These are phyloP conservation scores for Saprolegnia parasitica DNA, from an alignment of 352 stramenopile genomes.

Conservation along the genomic window DNA sequence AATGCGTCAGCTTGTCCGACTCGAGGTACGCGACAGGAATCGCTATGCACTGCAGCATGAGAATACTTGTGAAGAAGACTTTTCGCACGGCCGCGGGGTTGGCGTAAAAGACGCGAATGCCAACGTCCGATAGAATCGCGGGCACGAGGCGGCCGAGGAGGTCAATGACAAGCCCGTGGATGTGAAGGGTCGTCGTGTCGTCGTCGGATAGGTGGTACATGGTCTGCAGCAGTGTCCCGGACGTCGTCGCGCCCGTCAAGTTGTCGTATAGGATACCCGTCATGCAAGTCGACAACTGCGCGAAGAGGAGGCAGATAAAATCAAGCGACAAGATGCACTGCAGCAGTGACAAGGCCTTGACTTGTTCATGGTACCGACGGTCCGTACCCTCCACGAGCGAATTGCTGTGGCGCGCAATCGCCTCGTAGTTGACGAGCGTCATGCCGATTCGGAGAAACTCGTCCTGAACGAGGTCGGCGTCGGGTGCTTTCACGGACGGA, in stretches of 20 bases:
- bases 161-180: neutral
- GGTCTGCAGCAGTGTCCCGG: neutral
- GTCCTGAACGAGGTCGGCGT: conserved; percentile 7
- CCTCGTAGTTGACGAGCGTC: conserved; percentile 25
- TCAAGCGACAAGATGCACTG: conserved; percentile 24
- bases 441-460: conserved; percentile 26
- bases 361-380: conserved; percentile 18
- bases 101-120: conserved; percentile 26
- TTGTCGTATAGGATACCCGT: conserved; percentile 1
- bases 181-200: neutral
- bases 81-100: conserved; percentile 27
- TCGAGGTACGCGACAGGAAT: neutral
- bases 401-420: neutral
- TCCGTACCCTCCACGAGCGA: neutral
- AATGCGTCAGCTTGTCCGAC: neutral
- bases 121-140: conserved; percentile 8
- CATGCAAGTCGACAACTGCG: neutral
- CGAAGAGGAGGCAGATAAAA: conserved; percentile 16
- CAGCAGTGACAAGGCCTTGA: conserved; percentile 19
- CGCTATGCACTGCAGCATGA: neutral
- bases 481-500: neutral
- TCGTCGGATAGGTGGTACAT: neutral
- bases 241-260: neutral
- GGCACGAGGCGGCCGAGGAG: neutral
- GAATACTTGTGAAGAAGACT: conserved; percentile 6